These are phyloP conservation scores for Agarophyton chilense DNA, from an alignment of 23 red algal species.

Conservation along the genomic window DNA sequence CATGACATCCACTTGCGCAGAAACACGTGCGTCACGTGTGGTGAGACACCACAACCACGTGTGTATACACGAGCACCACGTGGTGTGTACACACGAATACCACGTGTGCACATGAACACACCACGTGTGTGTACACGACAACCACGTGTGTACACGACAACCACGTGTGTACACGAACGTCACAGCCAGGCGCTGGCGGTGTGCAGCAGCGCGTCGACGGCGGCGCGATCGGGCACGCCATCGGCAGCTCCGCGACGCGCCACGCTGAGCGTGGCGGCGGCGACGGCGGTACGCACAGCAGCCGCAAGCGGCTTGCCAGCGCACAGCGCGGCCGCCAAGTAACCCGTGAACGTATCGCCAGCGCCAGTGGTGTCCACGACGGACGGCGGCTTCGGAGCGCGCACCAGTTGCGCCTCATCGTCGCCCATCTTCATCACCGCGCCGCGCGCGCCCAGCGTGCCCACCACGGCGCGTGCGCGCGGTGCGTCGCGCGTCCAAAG, in stretches of 20 bases:
- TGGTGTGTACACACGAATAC: too few relatives aligned
- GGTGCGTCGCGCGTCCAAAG: neutral
- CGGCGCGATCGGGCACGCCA: neutral
- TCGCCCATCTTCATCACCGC: neutral
- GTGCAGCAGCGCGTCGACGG: too few relatives aligned
- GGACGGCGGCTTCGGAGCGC: neutral
- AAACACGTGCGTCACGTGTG: too few relatives aligned
- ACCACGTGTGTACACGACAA: too few relatives aligned
- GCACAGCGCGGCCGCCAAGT: constrained; percentile 30
- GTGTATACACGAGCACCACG: too few relatives aligned
- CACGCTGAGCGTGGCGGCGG: neutral
- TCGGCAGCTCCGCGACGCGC: neutral
- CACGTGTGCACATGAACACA: too few relatives aligned
- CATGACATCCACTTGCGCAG: too few relatives aligned
- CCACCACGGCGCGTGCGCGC: constrained; percentile 22
- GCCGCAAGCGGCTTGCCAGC: neutral
- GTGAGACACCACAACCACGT: too few relatives aligned
- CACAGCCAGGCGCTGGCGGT: too few relatives aligned
- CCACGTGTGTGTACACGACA: too few relatives aligned
- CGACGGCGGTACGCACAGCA: neutral
- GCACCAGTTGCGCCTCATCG: neutral
- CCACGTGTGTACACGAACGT: too few relatives aligned
- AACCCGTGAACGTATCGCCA: constrained; percentile 55
- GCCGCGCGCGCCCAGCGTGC: constrained; percentile 45
- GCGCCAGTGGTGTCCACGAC: constrained; percentile 64